A percentile compares a stretch with the other conserved stretches of the same genome.
Conservation (phyloP, 768 basidiomycete species). For the Asterophora parasitica region DNA sequence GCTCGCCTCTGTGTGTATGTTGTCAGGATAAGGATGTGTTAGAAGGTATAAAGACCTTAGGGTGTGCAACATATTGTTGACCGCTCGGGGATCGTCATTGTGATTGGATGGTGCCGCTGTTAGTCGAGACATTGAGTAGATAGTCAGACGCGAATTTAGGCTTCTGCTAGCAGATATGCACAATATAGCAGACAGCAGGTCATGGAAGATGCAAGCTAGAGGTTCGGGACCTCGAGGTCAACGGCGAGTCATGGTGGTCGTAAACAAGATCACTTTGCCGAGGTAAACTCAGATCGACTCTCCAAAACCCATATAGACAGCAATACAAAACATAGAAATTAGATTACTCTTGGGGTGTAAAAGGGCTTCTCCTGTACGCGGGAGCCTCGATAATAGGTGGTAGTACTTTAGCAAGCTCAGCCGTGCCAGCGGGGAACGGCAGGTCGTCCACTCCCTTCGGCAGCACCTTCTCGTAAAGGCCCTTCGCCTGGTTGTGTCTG, state of each 20-base stretch:
- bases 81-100: constrained; percentile 23
- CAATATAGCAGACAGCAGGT: not conserved
- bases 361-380: constrained; percentile 71
- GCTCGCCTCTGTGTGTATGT: constrained; percentile 51
- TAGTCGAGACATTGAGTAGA: not conserved
- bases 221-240: not conserved
- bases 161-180: not conserved
- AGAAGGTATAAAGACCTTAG: constrained; percentile 36
- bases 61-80: constrained; percentile 47
- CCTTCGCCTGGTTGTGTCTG: constrained; percentile 62
- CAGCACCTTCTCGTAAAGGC: constrained; percentile 69
- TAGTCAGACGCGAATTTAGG: not conserved
- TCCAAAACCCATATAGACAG: not conserved
- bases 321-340: not conserved
- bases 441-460: constrained; percentile 80
- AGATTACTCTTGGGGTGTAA: constrained; percentile 63
- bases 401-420: constrained; percentile 61
- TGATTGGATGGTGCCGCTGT: not conserved
- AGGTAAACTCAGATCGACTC: not conserved
- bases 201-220: not conserved
- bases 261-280: not conserved
- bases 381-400: constrained; percentile 69
- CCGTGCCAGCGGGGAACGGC: constrained; percentile 90
- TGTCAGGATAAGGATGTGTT: not conserved
- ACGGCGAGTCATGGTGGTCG: not conserved